Evolutionary conservation across 2,329 filamentous ascomycete species (phyloP), one percentile per base, ranked within the genome.

Genomic region (Beauveria sp.): DNA sequence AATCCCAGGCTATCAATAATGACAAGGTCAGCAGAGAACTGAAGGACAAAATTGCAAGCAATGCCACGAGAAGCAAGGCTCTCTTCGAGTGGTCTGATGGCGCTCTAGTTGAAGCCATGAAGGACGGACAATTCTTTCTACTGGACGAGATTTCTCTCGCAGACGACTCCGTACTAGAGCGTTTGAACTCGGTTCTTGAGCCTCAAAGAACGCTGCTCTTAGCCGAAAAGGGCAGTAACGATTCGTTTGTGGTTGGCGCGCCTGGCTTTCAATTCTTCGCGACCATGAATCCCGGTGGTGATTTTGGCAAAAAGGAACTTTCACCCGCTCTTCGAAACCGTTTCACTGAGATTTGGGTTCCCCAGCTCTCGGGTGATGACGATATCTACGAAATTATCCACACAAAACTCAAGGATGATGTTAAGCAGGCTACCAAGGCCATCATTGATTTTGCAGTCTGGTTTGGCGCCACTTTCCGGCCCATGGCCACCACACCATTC

Each of bases 281-380:
- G 3, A 99, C 95, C 0, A 99, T 99, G 95, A 99, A 99, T 67
- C 95, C 95, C 9, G 96, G 96, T 56, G 95, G 96, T 51, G 95
- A 99, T 71, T 99, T 98, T 72, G 95, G 95, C 66, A 99, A 99
- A 77, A 91, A 93, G 67, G 95, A 99, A 73, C 82, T 99, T 14
- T 99, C 95, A 1, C 95, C 95, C 3, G 96, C 95, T 16, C 78
- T 99, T 63, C 85, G 95, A 51, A 99, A 99, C 72, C 90, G 95
- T 64, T 96, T 99, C 72, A 99, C 95, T 0, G 95, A 99, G 74
- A 97, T 99, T 9, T 99, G 95, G 95, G 95, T 98, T 0, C 92
- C 95, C 1, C 84, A 93, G 1, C 78, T 98, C 63, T 92, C 91
- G 1, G 90, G 93, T 63, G 83, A 86, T 57, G 87, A 92, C 34